These are phyloP conservation scores for Talaromyces sp. DNA, from an alignment of 2,329 filamentous ascomycete genomes.

Conservation along the genomic window DNA sequence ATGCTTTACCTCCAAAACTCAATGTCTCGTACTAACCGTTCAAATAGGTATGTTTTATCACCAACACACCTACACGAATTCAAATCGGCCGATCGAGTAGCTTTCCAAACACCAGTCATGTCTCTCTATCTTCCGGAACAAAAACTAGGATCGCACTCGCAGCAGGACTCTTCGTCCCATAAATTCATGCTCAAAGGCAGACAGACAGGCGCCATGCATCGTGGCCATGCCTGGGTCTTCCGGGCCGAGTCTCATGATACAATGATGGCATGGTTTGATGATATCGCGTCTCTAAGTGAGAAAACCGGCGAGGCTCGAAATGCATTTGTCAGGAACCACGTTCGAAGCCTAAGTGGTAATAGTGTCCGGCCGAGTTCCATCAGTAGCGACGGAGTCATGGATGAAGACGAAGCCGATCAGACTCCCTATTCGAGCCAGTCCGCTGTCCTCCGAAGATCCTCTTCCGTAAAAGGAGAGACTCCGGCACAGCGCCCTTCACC, in stretches of 20 bases:
- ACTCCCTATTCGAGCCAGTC: conserved; percentile 62
- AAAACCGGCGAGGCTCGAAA: conserved; percentile 83
- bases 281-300: conserved; percentile 85
- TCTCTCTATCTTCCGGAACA: conserved; percentile 92
- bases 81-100: conserved; percentile 90
- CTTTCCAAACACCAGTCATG: conserved; percentile 84
- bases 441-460: conserved; percentile 35
- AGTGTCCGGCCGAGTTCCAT: conserved; percentile 57
- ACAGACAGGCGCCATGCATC: conserved; percentile 88
- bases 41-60: conserved; percentile 83
- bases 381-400: conserved; percentile 72
- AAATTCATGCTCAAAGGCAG: conserved; percentile 98
- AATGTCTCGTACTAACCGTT: neutral
- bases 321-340: conserved; percentile 79
- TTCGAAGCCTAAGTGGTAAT: conserved; percentile 68
- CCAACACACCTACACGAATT: conserved; percentile 98
- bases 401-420: conserved; percentile 68
- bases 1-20: neutral
- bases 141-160: conserved; percentile 88
- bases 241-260: conserved; percentile 74
- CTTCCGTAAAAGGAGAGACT: conserved; percentile 36
- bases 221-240: conserved; percentile 68
- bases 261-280: conserved; percentile 95
- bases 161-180: conserved; percentile 77
- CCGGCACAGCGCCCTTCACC: conserved; percentile 69